Evolutionary conservation across 2,329 filamentous ascomycete species (phyloP).

Genomic region (Sporothrix luriei): DNA sequence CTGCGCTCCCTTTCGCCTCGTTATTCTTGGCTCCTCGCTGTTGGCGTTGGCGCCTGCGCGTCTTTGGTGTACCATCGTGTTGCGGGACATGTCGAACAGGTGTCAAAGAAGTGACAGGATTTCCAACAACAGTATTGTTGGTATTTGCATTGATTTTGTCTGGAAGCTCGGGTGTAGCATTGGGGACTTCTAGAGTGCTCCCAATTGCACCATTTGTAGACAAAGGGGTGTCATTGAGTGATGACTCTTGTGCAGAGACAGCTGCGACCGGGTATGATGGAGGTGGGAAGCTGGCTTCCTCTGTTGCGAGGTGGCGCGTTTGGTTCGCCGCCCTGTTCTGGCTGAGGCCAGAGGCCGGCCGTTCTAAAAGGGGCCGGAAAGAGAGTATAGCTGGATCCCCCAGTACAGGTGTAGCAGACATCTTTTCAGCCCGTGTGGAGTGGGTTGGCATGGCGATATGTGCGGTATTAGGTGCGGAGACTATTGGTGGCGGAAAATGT

Average conservation of each 20-base stretch:
- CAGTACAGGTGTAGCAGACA: slow-evolving; percentile 32
- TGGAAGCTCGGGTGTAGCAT: neutral
- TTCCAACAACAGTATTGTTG: neutral
- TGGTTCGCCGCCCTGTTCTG: slow-evolving; percentile 14
- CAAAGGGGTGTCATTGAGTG: slow-evolving; percentile 1
- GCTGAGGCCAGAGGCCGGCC: slow-evolving; percentile 1
- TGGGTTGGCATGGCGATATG: neutral
- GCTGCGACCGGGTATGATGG: neutral
- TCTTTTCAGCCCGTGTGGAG: neutral
- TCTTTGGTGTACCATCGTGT: slow-evolving; percentile 3
- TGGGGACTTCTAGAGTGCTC: neutral
- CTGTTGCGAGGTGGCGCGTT: neutral
- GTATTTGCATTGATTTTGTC: neutral
- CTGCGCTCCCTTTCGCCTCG: slow-evolving; percentile 39
- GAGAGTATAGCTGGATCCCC: slow-evolving; percentile 36
- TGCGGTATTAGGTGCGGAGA: neutral
- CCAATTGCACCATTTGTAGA: neutral
- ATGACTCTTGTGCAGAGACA: slow-evolving; percentile 10
- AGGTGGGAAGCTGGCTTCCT: neutral
- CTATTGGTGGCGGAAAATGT: slow-evolving; percentile 30
- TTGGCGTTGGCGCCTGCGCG: slow-evolving; percentile 40
- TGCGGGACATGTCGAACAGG: neutral
- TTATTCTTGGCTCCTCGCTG: slow-evolving; percentile 39
- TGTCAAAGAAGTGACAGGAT: neutral
- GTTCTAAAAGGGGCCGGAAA: slow-evolving; percentile 27